These are phyloP conservation scores for Xylaria acuta DNA, from an alignment of 495 filamentous ascomycete genomes.

Conservation along the genomic window DNA sequence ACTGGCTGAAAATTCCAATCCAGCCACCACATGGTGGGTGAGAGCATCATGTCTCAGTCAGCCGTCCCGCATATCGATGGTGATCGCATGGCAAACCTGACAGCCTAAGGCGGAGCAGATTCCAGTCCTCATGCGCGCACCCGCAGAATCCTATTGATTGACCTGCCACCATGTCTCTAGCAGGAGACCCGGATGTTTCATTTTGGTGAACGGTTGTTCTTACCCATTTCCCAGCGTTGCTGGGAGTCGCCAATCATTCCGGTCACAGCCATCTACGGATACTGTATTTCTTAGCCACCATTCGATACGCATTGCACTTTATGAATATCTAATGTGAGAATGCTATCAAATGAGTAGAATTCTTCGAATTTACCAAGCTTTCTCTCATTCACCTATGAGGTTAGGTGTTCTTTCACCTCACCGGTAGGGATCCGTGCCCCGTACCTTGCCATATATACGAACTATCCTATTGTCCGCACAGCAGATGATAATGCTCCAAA, in stretches of 20 bases:
- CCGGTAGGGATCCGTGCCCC: not conserved
- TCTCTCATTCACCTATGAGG: not conserved
- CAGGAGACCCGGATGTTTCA: not conserved
- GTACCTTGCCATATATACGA: not conserved
- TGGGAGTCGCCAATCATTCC: not conserved
- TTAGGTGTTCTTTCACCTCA: not conserved
- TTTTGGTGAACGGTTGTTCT: not conserved
- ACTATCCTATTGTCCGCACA: not conserved
- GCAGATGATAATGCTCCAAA: not conserved
- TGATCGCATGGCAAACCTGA: not conserved
- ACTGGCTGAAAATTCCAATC: conserved; percentile 9
- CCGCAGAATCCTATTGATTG: not conserved
- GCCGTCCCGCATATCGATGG: not conserved
- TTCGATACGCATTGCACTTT: not conserved
- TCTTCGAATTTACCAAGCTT: not conserved
- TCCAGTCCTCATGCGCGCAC: not conserved
- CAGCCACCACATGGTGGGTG: conserved; percentile 9
- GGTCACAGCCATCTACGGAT: not conserved
- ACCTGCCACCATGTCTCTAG: not conserved
- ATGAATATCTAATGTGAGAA: not conserved
- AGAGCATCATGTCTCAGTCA: conserved; percentile 12
- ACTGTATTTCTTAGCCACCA: not conserved
- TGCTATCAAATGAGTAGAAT: too few species aligned
- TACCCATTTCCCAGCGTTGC: not conserved
- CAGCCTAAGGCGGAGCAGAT: not conserved